These are phyloP conservation scores for Pneumocystis canis DNA, from an alignment of 1,139 yeast genomes.

Conservation along the genomic window DNA sequence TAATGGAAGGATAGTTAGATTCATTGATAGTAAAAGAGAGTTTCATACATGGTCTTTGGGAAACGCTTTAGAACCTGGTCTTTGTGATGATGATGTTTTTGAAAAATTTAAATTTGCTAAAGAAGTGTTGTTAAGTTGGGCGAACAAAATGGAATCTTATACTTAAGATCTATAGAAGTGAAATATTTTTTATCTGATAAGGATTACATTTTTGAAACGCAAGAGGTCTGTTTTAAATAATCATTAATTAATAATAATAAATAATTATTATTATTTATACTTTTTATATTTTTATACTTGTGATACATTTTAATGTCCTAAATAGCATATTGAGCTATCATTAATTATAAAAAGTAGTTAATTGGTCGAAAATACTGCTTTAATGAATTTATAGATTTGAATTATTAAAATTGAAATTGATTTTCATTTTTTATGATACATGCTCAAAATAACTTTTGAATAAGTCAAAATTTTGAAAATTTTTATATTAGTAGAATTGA, in stretches of 20 bases:
- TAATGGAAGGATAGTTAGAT: conserved; percentile 61
- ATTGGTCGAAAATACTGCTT: neutral
- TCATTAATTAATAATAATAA: neutral
- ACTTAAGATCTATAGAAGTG: neutral
- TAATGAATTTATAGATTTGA: neutral
- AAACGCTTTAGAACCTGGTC: neutral
- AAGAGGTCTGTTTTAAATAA: neutral
- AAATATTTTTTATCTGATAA: neutral
- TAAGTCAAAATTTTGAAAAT: no score
- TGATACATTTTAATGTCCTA: neutral
- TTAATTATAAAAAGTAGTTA: neutral
- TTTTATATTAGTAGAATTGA: no score
- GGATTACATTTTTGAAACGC: neutral
- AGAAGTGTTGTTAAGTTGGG: neutral
- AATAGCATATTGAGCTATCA: neutral
- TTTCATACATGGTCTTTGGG: conserved; percentile 4
- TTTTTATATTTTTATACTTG: neutral
- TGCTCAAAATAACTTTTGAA: neutral
- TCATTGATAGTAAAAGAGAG: conserved; percentile 62
- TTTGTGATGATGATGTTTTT: neutral
- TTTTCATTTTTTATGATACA: neutral
- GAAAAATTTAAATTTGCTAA: neutral
- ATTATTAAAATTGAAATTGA: no score
- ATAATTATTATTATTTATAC: neutral
- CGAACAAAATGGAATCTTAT: neutral